Evolutionary conservation across 441 rosid species (phyloP), one percentile per base, ranked within the genome.

Genomic region (Corymbia calophylla): DNA sequence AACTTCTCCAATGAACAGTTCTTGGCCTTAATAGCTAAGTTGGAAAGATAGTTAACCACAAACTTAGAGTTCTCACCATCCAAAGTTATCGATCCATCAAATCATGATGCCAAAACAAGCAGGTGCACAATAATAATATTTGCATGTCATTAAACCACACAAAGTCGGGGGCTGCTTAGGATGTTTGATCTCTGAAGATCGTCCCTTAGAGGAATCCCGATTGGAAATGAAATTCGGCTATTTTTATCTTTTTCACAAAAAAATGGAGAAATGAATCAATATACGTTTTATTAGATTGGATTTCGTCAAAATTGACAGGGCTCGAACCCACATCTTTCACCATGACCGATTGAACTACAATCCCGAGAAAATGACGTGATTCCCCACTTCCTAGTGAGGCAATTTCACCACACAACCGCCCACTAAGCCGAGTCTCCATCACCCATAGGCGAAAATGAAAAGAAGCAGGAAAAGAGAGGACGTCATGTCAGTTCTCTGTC

Each of bases 401-500:
- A 56, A 58, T 23, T 13, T 58, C 62, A 58, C 62, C 62, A 58
- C 62, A 58, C 14, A 29, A 12, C 62, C 9, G 13, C 62, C 62
- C 62, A 23, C 29, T 9, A 58, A 58, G 62, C 25, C 29, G 62
- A 23, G 62, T 58, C 62, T 58, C 29, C 62, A 58, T 23, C 62
- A 23, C 62, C 62, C 62, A 58, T 58, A 58, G 29, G 62, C 27
- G 14, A 19, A 18, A 10, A 35, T 68, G 77, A 31, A 32, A 68
- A 64, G 16, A n/a, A 68, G 47, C 80, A 18, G 11, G 25, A 32
- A 68, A 68, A 68, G 80, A 68, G 9, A 35, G 80, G 81, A 19
- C 14, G 27, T 5, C 48, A 70, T 18, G 48, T 0, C 81, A 3
- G 27, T 19, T 70, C 0, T 47, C 11, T 0, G 39, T 70, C 81